Base-by-base conservation (phyloP, 2,329 filamentous ascomycete genomes). In the Trematosphaeria pertusa region DNA sequence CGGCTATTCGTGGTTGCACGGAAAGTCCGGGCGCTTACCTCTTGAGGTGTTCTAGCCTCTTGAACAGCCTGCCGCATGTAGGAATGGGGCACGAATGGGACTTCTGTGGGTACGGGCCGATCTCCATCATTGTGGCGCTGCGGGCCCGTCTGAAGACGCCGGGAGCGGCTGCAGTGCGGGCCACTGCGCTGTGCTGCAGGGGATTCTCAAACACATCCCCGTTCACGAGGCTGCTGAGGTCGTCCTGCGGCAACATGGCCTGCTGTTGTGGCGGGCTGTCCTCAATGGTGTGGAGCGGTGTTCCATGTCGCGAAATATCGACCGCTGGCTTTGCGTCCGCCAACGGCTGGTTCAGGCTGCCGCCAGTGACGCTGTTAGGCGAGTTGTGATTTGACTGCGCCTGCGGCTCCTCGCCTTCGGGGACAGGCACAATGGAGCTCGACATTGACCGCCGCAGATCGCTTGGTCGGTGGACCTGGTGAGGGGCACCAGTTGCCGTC, bases 11-110 rank as follows among this genome's bases (percentile, higher is more conserved):
- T 64, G 61, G 64, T 58, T 51, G 51, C 42, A 62, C 56, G 51
- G 72, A 67, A 70, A 15, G 19, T 70, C 50, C 64, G 64, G 59
- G 67, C 69, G 80, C 88, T 85, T 90, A 96, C 91, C 93, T 87
- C 84, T 99, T 99, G 69, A 99, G 86, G 78, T 99, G 94, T 79
- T 99, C 94, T 79, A 99, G 85, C 75, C 94, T 87, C 86, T 99
- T 99, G 84, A 99, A 99, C 53, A 97, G 84, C 67, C 94, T 88
- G 43, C 94, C 94, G 72, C 94, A 99, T 44, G 93, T 95, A 20
- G 94, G 94, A 66, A 99, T 99, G n/a, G 94, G 94, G 78, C 94
- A 99, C 2, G 93, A 97, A 75, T 99, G 94, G 31, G 92, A 96
- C 76, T 99, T 99, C 70, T 96, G 91, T 40, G 94, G 91, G 71